Evolutionary conservation across 495 filamentous ascomycete species (phyloP), one percentile per base, ranked within the genome.

Genomic region (Daldinia grandis): DNA sequence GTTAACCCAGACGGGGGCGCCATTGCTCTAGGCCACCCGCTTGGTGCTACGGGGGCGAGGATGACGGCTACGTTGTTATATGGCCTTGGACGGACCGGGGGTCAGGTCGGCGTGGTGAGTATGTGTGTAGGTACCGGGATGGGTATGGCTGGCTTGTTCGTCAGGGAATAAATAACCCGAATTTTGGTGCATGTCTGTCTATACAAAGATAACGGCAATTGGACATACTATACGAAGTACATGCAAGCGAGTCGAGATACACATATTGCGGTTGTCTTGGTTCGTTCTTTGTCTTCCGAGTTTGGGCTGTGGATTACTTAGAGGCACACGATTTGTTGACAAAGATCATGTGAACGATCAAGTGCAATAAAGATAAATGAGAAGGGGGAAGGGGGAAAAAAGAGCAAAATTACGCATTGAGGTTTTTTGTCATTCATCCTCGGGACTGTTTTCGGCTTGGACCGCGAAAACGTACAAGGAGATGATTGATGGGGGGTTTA

Each of bases 91-190:
- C 81, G 87, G 65, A 81, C 74, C 6, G 85, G 84, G 19, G 85
- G 88, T 53, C 82, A 92, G 76, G 81, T 91, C 30, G 91, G 91
- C 50, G 89, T 93, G 27, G 88, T 92, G 38, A 93, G 89, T 78
- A 94, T 97, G 93, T 97, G 93, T 79, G 88, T 96, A 71, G 93
- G 93, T 33, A 96, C 93, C 14, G 92, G 92, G n/a, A 94, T 94
- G 92, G 92, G 92, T 12, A 93, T 93, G 92, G 92, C 91, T 19
- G 91, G 91, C 27, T 83, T 95, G 76, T 93, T 94, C 83, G 91
- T 95, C 44, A 86, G 90, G 68, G 93, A 95, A 81, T 94, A 87
- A 80, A n/a, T n/a, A n/a, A n/a, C n/a, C 3, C 8, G 33, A 30
- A 33, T 19, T 4, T 25, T n/a, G 35, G 17, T 47, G 12, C 35